Evolutionary conservation across 2,329 filamentous ascomycete genomes (phyloP).

Genomic region (Ophiostoma tasmaniense): DNA sequence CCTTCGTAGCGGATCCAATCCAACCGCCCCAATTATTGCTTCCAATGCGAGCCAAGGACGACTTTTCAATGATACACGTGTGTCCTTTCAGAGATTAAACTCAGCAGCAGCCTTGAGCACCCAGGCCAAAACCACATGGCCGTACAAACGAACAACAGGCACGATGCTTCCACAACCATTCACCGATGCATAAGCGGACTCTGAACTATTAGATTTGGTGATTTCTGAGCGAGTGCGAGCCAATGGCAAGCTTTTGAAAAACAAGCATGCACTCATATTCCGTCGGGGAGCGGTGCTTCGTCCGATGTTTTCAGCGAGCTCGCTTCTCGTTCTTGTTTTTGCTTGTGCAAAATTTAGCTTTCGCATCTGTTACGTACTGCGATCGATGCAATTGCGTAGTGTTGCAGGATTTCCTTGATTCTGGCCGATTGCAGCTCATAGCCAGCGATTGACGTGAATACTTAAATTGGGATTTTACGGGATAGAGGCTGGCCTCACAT

Average conservation of each 20-base stretch:
- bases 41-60: neutral
- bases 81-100: neutral
- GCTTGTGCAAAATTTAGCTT: neutral
- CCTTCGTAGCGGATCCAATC: neutral
- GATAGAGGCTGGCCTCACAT: neutral
- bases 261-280: neutral
- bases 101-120: neutral
- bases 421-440: neutral
- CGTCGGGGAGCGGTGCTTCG: neutral
- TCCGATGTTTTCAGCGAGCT: neutral
- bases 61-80: neutral
- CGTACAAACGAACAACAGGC: neutral
- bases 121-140: neutral
- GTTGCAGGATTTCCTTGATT: neutral
- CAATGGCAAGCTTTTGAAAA: neutral
- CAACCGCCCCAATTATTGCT: neutral
- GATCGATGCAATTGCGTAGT: neutral
- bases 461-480: neutral
- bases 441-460: neutral
- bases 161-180: neutral
- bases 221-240: neutral
- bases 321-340: neutral
- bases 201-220: neutral
- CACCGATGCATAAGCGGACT: neutral
- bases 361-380: neutral